phyloP scores from a whole-genome alignment of 306 rosid genomes.

The Canavalia gladiata region DNA sequence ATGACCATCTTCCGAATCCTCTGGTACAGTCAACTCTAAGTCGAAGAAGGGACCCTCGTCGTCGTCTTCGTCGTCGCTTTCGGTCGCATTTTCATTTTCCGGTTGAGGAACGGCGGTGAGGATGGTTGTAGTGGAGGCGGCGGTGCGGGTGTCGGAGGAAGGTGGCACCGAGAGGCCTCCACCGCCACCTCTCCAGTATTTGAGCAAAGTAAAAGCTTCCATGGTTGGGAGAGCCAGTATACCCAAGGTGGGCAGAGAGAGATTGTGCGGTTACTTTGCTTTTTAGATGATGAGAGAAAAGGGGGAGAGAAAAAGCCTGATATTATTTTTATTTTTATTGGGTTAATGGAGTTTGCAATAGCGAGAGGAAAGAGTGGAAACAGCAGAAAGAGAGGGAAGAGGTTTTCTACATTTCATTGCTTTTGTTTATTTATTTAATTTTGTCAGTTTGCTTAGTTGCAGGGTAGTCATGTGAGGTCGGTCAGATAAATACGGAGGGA shows the following conservation, averaged over 20 bases:
- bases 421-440: constrained; percentile 36
- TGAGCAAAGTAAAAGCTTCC: constrained; percentile 98
- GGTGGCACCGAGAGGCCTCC: not conserved
- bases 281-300: constrained; percentile 38
- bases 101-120: constrained; percentile 52
- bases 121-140: constrained; percentile 51
- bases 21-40: constrained; percentile 81
- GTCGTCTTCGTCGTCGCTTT: constrained; percentile 20
- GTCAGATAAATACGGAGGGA: constrained; percentile 50
- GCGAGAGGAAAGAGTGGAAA: constrained; percentile 15
- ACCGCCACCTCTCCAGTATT: constrained; percentile 82
- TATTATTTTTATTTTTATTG: not conserved
- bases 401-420: not conserved
- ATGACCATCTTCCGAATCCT: constrained; percentile 45
- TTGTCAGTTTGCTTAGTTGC: constrained; percentile 58
- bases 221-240: constrained; percentile 99
- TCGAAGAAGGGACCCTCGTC: constrained; percentile 95
- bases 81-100: constrained; percentile 36
- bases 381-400: not conserved
- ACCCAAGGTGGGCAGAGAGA: constrained; percentile 7
- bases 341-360: constrained; percentile 51
- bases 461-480: constrained; percentile 65
- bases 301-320: constrained; percentile 13
- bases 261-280: constrained; percentile 27
- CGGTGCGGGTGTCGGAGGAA: constrained; percentile 14